Percentiles rank a stretch among this genome's conserved stretches.
Conservation (phyloP, 305 asterid genomes). For the Lippia alba region DNA sequence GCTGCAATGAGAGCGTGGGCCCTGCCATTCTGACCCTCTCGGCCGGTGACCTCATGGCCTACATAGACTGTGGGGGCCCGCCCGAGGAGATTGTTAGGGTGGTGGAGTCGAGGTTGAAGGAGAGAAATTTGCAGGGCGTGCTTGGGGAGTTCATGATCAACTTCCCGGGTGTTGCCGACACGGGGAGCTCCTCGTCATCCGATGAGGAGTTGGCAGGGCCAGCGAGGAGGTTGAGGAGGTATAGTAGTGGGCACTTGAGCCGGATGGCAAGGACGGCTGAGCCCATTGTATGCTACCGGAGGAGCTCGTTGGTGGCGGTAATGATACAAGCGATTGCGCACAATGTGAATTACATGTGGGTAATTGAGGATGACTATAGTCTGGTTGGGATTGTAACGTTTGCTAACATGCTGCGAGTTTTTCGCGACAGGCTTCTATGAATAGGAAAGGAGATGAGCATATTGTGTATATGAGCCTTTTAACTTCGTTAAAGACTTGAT, state of each 20-base stretch:
- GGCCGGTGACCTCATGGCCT: conserved; percentile 67
- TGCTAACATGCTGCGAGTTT: conserved; percentile 47
- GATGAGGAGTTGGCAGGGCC: conserved; percentile 55
- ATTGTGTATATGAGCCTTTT: conserved; percentile 50
- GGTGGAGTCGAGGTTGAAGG: conserved; percentile 53
- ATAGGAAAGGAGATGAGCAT: conserved; percentile 8
- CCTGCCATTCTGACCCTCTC: conserved; percentile 63
- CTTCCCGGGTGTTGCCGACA: neutral
- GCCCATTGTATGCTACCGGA: conserved; percentile 61
- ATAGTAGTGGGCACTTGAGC: conserved; percentile 49
- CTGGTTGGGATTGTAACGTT: conserved; percentile 65
- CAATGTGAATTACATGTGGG: conserved; percentile 69
- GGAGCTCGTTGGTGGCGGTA: conserved; percentile 70
- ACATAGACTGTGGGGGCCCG: conserved; percentile 64
- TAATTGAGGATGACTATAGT: conserved; percentile 58
- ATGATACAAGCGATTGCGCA: conserved; percentile 69
- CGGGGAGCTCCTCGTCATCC: conserved; percentile 40
- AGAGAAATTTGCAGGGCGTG: conserved; percentile 53
- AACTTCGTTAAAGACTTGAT: too few relatives aligned
- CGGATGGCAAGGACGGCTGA: conserved; percentile 59
- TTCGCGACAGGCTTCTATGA: conserved; percentile 34
- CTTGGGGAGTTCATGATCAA: conserved; percentile 41
- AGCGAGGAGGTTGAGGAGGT: conserved; percentile 31
- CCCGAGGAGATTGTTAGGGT: conserved; percentile 56
- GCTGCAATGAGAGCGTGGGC: conserved; percentile 54